Percentiles rank a stretch among this genome's conserved stretches.
These are phyloP conservation scores for Dianthus caryophyllus DNA, from an alignment of 148 eudicot genomes.

Conservation along the genomic window DNA sequence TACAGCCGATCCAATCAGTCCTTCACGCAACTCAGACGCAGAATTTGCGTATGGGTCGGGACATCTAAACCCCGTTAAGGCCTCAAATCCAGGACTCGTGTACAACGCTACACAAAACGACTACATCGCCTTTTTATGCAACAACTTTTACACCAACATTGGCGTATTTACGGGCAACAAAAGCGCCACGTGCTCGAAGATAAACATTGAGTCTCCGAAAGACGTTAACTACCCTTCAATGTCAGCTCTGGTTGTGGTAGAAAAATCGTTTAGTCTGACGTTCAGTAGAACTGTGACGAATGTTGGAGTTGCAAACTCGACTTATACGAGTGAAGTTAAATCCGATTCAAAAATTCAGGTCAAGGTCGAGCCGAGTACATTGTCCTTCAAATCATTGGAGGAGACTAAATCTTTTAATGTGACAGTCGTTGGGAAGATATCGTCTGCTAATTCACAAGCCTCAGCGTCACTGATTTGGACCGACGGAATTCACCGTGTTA, in stretches of 20 bases:
- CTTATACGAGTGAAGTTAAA: slow-evolving; percentile 32
- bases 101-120: slow-evolving; percentile 37
- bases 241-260: slow-evolving; percentile 11
- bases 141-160: slow-evolving; percentile 10
- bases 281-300: slow-evolving; percentile 51
- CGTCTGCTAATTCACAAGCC: not conserved
- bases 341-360: slow-evolving; percentile 2
- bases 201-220: not conserved
- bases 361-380: slow-evolving; percentile 30
- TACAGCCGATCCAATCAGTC: not conserved
- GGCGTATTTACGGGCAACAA: slow-evolving; percentile 13
- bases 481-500: slow-evolving; percentile 47
- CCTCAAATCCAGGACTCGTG: slow-evolving; percentile 48
- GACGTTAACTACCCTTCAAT: slow-evolving; percentile 62
- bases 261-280: not conserved
- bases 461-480: slow-evolving; percentile 44
- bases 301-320: slow-evolving; percentile 43
- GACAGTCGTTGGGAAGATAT: slow-evolving; percentile 23
- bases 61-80: slow-evolving; percentile 32
- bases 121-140: slow-evolving; percentile 37
- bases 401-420: slow-evolving; percentile 37
- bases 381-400: slow-evolving; percentile 30
- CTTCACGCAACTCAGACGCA: not conserved
- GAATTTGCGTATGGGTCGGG: slow-evolving; percentile 15
- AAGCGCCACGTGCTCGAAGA: slow-evolving; percentile 6